A percentile compares a stretch with the other conserved stretches of the same genome.
Evolutionary conservation across 2,329 filamentous ascomycete genomes (phyloP).

Genomic region (Ascochyta fabae): DNA sequence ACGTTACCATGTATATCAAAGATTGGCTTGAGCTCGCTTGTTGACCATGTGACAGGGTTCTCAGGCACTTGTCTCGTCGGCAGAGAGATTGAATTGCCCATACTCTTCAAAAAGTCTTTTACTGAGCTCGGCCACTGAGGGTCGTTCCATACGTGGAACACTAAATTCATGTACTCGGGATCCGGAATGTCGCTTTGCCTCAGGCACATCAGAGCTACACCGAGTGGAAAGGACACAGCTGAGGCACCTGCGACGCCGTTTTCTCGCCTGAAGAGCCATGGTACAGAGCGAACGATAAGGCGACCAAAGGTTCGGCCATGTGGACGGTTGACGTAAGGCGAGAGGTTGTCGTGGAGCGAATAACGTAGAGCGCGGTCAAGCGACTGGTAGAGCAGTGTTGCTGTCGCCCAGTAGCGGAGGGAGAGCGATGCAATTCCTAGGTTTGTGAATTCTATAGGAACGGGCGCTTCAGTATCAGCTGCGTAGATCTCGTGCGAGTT

Average conservation of each 20-base stretch:
- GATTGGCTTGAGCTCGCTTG: constrained; percentile 8
- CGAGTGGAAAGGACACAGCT: constrained; percentile 30
- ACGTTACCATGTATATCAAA: constrained; percentile 1
- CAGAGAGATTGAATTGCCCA: constrained; percentile 10
- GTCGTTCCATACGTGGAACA: constrained; percentile 20
- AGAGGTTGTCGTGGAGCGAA: constrained; percentile 6
- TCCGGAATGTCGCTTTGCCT: constrained; percentile 21
- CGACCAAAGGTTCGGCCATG: constrained; percentile 34
- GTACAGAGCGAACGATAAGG: constrained; percentile 28
- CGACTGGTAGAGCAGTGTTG: constrained; percentile 29
- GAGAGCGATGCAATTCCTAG: constrained; percentile 28
- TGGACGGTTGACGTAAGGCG: constrained; percentile 22
- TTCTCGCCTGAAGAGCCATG: constrained; percentile 33
- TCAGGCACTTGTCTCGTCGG: not conserved
- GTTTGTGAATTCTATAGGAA: constrained; percentile 24
- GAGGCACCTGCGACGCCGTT: constrained; percentile 30
- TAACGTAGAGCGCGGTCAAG: constrained; percentile 25
- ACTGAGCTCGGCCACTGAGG: constrained; percentile 28
- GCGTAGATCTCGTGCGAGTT: constrained; percentile 22
- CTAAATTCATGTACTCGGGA: constrained; percentile 21
- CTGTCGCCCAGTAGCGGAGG: constrained; percentile 33
- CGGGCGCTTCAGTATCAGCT: constrained; percentile 16
- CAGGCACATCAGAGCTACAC: constrained; percentile 28
- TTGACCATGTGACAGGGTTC: constrained; percentile 3
- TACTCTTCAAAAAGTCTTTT: constrained; percentile 31